Evolutionary conservation across 768 basidiomycete species (phyloP).

Genomic region (Kwoniella sp.): DNA sequence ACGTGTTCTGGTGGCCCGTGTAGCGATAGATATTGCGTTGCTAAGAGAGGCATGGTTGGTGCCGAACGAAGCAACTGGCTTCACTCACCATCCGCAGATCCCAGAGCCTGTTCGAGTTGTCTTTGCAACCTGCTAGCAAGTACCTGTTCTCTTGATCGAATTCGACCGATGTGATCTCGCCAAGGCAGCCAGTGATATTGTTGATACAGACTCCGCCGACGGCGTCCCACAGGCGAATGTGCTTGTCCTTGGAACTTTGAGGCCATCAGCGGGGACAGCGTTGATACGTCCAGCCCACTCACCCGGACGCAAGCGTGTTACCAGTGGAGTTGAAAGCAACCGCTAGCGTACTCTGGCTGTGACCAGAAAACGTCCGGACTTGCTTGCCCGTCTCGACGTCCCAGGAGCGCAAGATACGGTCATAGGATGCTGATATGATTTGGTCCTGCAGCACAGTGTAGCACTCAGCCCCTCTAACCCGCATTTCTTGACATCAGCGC

Average conservation of each 20-base stretch:
- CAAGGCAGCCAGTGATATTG: slow-evolving; percentile 40
- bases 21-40: slow-evolving; percentile 44
- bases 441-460: slow-evolving; percentile 27
- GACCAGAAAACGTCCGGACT: slow-evolving; percentile 48
- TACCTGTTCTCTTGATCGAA: slow-evolving; percentile 41
- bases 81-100: slow-evolving; percentile 42
- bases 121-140: slow-evolving; percentile 45
- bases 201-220: slow-evolving; percentile 43
- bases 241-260: slow-evolving; percentile 45
- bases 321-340: slow-evolving; percentile 41
- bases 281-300: too few relatives aligned
- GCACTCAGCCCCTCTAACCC: not conserved
- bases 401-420: slow-evolving; percentile 43
- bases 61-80: too few relatives aligned
- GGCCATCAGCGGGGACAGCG: not conserved
- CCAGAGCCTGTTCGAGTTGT: slow-evolving; percentile 47
- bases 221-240: slow-evolving; percentile 48
- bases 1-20: slow-evolving; percentile 48
- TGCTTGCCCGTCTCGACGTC: slow-evolving; percentile 41
- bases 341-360: slow-evolving; percentile 37
- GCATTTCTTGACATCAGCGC: not conserved
- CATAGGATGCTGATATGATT: slow-evolving; percentile 42
- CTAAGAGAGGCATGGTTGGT: too few relatives aligned
- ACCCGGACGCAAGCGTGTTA: slow-evolving; percentile 46
- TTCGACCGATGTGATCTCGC: slow-evolving; percentile 48